Evolutionary conservation across 495 filamentous ascomycete genomes (phyloP).

Genomic region (Astrocystis sublimbata): DNA sequence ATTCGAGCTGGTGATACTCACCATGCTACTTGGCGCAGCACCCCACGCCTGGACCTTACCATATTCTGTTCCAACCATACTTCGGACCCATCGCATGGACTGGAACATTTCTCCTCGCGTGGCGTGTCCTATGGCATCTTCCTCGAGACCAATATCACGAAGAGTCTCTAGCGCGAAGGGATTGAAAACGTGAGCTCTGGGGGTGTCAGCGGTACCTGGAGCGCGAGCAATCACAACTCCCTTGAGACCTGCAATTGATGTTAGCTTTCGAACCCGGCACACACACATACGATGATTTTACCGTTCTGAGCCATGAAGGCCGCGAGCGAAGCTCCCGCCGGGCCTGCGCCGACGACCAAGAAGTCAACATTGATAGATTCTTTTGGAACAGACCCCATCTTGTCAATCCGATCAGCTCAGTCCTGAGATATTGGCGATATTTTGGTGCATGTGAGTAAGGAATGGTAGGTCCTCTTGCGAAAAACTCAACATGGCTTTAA

Average conservation of each 20-base stretch:
- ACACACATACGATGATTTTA: constrained; percentile 22
- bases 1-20: constrained; percentile 15
- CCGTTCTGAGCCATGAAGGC: constrained; percentile 52
- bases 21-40: constrained; percentile 45
- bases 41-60: constrained; percentile 56
- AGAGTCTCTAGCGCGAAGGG: constrained; percentile 57
- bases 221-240: constrained; percentile 50
- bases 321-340: constrained; percentile 52
- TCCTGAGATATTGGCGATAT: background rate
- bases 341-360: constrained; percentile 53
- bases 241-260: constrained; percentile 34
- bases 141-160: constrained; percentile 56
- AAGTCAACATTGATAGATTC: constrained; percentile 27
- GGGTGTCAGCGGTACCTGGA: constrained; percentile 50
- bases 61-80: constrained; percentile 57
- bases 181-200: constrained; percentile 57
- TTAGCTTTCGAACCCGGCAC: background rate
- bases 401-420: background rate
- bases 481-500: background rate
- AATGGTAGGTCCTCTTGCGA: background rate
- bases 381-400: constrained; percentile 4
- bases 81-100: constrained; percentile 54
- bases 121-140: constrained; percentile 42
- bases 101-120: constrained; percentile 44
- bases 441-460: background rate